Evolutionary conservation across 2,329 filamentous ascomycete genomes (phyloP), one percentile per base, ranked within the genome.

Genomic region (Colletotrichum orchidophilum): DNA sequence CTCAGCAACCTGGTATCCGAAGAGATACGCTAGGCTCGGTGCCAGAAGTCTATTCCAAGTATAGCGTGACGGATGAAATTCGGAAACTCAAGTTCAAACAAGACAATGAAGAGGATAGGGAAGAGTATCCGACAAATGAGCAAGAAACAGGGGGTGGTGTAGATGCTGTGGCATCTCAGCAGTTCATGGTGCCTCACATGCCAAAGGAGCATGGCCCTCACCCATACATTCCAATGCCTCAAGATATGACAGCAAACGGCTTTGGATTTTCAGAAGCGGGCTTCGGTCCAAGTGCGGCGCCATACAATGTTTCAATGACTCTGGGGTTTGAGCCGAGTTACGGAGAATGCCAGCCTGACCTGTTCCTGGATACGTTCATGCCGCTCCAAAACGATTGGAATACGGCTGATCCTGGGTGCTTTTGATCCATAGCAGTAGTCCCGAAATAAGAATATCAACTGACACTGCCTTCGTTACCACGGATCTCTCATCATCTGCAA

Each of bases 31-130:
- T 46, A 6, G n/a, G 29, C 5, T 31, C 46, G 2, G 33, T 63
- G 1, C 31, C 21, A 5, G 70, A 72, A n/a, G 55, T 72, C 0
- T 72, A 72, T 54, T 72, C 70, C 5, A 69, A 69, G 29, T 72
- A 60, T 49, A 72, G 70, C 49, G 70, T 72, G 2, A 72, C 70
- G 3, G 70, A 72, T 3, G 70, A 72, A 12, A 72, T 72, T 18
- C 46, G 70, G 1, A 72, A 72, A 49, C 65, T 72, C 2, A 69
- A 61, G 35, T 69, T 72, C 6, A 33, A 46, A 12, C 65, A 69
- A 31, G 69, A 72, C 6, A 65, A 49, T 3, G 65, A 65, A 26
- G 70, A 69, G 9, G 7, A 33, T 7, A 18, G n/a, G 1, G 53
- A 64, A 8, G 42, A n/a, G 12, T 70, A 59, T 26, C 24, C 31